Percentiles rank a stretch among this genome's conserved stretches.
phyloP scores from a whole-genome alignment of 495 filamentous ascomycete species.

The Penicillium canescens region DNA sequence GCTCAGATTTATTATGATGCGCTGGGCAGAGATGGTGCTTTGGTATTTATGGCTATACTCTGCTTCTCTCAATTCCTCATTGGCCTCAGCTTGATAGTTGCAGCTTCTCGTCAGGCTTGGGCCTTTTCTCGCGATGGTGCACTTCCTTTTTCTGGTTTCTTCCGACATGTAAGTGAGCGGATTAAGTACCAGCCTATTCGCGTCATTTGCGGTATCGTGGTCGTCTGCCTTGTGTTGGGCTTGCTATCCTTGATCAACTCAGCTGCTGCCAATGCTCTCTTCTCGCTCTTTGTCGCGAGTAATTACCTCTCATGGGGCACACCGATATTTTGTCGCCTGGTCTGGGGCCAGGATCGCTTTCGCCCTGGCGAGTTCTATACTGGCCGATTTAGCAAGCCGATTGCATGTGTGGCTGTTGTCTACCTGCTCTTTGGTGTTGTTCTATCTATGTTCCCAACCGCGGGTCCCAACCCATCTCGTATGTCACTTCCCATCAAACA shows the following conservation, averaged over 20 bases:
- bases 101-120: constrained; percentile 58
- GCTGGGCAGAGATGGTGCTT: constrained; percentile 40
- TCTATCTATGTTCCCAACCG: constrained; percentile 59
- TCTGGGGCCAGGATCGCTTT: constrained; percentile 63
- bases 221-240: constrained; percentile 56
- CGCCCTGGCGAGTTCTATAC: constrained; percentile 51
- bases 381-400: constrained; percentile 45
- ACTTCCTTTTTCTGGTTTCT: constrained; percentile 62
- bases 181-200: constrained; percentile 63
- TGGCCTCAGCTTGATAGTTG: constrained; percentile 48
- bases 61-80: constrained; percentile 45
- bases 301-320: constrained; percentile 63
- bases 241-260: constrained; percentile 58
- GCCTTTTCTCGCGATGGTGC: constrained; percentile 62
- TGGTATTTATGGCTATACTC: constrained; percentile 45
- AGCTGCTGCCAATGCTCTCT: constrained; percentile 59
- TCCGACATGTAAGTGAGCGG: constrained; percentile 54
- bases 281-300: constrained; percentile 61
- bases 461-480: constrained; percentile 55
- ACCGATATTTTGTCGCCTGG: constrained; percentile 61
- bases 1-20: constrained; percentile 48
- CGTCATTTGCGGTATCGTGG: constrained; percentile 57
- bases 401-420: constrained; percentile 53
- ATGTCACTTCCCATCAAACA: constrained; percentile 10
- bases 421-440: constrained; percentile 59